phyloP scores from a whole-genome alignment of 805 yeast species.

The Ogataea angusta region DNA sequence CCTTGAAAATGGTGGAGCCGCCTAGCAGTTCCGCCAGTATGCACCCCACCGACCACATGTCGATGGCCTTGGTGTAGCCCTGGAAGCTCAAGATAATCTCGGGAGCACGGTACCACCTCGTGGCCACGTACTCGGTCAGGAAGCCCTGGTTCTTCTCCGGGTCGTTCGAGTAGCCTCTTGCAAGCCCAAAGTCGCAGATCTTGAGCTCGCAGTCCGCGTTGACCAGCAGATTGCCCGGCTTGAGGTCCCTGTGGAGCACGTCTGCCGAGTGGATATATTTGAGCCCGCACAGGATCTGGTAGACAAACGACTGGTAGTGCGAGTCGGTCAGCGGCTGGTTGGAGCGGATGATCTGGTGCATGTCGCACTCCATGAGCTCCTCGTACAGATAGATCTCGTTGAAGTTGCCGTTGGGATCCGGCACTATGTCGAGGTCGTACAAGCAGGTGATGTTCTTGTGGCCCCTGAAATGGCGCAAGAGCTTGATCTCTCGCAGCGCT shows the following conservation, averaged over 20 bases:
- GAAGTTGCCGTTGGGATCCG: constrained; percentile 63
- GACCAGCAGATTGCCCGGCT: constrained; percentile 89
- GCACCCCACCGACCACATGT: constrained; percentile 98
- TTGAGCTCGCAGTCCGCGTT: constrained; percentile 96
- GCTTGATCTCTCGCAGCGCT: constrained; percentile 85
- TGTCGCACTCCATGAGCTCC: constrained; percentile 97
- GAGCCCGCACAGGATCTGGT: constrained; percentile 89
- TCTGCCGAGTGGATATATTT: constrained; percentile 95
- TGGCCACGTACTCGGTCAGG: constrained; percentile 95
- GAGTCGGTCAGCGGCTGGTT: constrained; percentile 93
- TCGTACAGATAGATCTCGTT: constrained; percentile 92
- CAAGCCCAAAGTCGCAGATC: constrained; percentile 95
- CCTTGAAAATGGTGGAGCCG: constrained; percentile 88
- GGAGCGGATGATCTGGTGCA: constrained; percentile 94
- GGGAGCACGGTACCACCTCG: constrained; percentile 98
- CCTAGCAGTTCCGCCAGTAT: constrained; percentile 91
- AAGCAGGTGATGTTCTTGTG: constrained; percentile 95
- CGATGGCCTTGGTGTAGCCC: constrained; percentile 94
- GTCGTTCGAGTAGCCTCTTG: constrained; percentile 82
- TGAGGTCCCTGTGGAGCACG: constrained; percentile 89
- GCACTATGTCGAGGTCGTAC: constrained; percentile 90
- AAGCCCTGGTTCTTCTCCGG: constrained; percentile 89
- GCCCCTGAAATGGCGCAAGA: constrained; percentile 89
- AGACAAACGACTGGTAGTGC: constrained; percentile 89
- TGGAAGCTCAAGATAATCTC: constrained; percentile 95